A percentile compares a stretch with the other conserved stretches of the same genome.
These are phyloP conservation scores for Venturia carpophila DNA, from an alignment of 2,329 filamentous ascomycete species.

Conservation along the genomic window DNA sequence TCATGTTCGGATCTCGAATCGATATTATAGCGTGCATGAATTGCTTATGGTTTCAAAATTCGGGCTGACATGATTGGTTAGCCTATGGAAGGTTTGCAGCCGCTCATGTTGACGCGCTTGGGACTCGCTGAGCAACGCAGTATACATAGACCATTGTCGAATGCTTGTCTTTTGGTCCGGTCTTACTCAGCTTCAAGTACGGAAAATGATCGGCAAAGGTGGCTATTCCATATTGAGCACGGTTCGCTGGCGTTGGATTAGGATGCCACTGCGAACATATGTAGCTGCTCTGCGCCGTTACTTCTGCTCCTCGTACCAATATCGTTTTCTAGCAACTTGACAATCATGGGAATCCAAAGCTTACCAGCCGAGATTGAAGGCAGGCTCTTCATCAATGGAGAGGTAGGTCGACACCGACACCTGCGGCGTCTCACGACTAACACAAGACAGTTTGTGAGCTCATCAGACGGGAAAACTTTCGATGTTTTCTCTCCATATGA, in stretches of 20 bases:
- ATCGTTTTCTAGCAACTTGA: neutral
- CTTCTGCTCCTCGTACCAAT: neutral
- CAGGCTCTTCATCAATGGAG: slow-evolving; percentile 45
- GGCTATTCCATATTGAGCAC: neutral
- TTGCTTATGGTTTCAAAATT: no score
- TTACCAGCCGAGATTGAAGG: slow-evolving; percentile 26
- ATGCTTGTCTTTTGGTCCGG: no score
- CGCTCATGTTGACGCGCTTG: no score
- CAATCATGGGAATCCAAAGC: slow-evolving; percentile 12
- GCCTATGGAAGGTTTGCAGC: no score
- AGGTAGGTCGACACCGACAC: slow-evolving; percentile 26
- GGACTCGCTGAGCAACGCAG: no score
- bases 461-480: slow-evolving; percentile 41
- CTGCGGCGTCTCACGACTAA: neutral
- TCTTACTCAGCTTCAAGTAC: no score
- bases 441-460: slow-evolving; percentile 33
- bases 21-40: no score
- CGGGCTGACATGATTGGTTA: no score
- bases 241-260: neutral
- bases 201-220: no score
- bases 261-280: neutral
- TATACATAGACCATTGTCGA: no score
- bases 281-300: neutral
- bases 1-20: no score
- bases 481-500: slow-evolving; percentile 39